A percentile compares a stretch with the other conserved stretches of the same genome.
These are phyloP conservation scores for Anisodus acutangulus DNA, from an alignment of 257 asterid species.

Conservation along the genomic window DNA sequence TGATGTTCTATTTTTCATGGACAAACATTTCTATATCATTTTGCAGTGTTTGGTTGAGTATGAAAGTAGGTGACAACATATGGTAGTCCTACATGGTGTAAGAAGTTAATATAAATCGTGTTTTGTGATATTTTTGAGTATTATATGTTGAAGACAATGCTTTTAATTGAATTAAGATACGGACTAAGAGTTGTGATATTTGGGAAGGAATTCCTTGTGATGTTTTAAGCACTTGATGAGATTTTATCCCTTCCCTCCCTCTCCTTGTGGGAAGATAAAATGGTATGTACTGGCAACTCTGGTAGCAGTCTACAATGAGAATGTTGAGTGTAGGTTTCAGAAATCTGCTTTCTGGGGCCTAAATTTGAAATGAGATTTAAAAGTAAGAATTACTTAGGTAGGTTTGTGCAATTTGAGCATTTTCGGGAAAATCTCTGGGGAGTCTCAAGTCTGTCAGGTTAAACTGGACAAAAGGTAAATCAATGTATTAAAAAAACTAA, in stretches of 20 bases:
- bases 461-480: background rate
- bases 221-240: background rate
- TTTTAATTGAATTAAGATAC: background rate
- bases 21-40: background rate
- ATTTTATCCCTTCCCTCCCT: background rate
- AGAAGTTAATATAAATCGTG: background rate
- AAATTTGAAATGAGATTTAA: background rate
- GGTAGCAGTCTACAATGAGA: background rate
- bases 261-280: background rate
- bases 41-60: background rate
- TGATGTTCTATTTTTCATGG: background rate
- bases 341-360: background rate
- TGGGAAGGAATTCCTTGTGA: background rate
- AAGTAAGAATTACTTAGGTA: background rate
- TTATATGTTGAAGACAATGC: background rate
- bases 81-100: background rate
- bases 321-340: background rate
- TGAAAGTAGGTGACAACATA: background rate
- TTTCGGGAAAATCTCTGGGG: background rate
- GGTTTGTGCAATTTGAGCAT: slow-evolving; percentile 17
- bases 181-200: background rate
- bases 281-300: background rate
- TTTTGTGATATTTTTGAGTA: background rate
- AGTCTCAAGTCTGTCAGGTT: background rate
- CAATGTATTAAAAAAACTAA: background rate